These are phyloP conservation scores for Brachypodium distachyon DNA, from an alignment of 202 grass and related monocot genomes.

Conservation along the genomic window DNA sequence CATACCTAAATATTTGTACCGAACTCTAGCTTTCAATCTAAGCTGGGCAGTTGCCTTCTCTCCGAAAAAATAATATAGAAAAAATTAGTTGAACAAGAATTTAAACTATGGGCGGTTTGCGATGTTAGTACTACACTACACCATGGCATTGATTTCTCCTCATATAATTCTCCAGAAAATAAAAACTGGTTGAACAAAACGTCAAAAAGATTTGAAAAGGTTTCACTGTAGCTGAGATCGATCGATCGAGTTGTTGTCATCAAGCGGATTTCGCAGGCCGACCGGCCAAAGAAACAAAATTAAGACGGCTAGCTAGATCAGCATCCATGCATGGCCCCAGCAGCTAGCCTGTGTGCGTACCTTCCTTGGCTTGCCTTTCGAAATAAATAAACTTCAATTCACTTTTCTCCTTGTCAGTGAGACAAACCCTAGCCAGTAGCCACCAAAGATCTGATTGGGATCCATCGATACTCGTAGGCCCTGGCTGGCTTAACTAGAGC, in stretches of 20 bases:
- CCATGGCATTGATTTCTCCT: neutral
- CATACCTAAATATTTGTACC: too few relatives aligned
- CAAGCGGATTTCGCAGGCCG: neutral
- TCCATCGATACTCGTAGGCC: neutral
- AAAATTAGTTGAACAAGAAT: neutral
- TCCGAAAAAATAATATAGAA: neutral
- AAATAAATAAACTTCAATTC: neutral
- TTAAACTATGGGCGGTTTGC: neutral
- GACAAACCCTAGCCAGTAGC: constrained; percentile 31
- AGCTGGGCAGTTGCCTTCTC: too few relatives aligned
- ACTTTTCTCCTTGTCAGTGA: neutral
- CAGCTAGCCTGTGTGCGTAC: neutral
- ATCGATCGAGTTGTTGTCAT: neutral
- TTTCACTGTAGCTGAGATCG: neutral
- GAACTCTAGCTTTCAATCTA: too few relatives aligned
- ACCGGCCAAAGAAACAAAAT: neutral
- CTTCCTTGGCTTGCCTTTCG: neutral
- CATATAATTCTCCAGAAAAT: constrained; percentile 8
- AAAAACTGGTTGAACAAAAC: neutral
- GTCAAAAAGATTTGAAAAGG: neutral
- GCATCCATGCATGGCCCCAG: too few relatives aligned
- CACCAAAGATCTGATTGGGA: constrained; percentile 15
- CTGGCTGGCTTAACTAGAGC: neutral
- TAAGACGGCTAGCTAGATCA: neutral
- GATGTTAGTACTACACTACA: neutral